A percentile compares a stretch with the other conserved stretches of the same genome.
phyloP scores from a whole-genome alignment of 305 asterid genomes.

The Ajuga reptans region DNA sequence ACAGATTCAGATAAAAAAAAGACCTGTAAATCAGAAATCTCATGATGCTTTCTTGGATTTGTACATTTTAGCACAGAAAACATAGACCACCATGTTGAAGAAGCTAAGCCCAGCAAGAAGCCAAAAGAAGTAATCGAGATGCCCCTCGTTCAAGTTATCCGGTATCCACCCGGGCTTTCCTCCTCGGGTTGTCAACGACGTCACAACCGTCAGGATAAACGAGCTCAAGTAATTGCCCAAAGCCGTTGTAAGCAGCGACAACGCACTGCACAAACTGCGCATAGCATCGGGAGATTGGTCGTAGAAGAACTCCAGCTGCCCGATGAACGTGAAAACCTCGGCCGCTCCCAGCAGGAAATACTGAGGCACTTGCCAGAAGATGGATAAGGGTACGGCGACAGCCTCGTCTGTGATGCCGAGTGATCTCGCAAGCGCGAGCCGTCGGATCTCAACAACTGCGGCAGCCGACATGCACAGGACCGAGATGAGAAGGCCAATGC shows the following conservation, averaged over 20 bases:
- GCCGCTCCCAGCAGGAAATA: constrained; percentile 85
- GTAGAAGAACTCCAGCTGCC: constrained; percentile 79
- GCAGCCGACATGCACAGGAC: constrained; percentile 82
- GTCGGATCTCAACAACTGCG: constrained; percentile 62
- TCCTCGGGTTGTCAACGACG: constrained; percentile 54
- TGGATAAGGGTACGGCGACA: constrained; percentile 59
- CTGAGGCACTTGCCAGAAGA: constrained; percentile 89
- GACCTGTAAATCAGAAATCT: not conserved
- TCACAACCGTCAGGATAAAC: constrained; percentile 66
- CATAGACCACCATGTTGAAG: constrained; percentile 54
- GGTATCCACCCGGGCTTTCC: constrained; percentile 86
- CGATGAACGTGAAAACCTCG: constrained; percentile 72
- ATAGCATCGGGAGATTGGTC: constrained; percentile 91
- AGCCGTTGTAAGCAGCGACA: constrained; percentile 56
- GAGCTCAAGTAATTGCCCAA: constrained; percentile 84
- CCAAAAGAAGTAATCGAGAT: constrained; percentile 81
- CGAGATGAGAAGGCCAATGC: constrained; percentile 72
- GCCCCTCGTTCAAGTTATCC: constrained; percentile 76
- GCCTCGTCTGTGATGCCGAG: constrained; percentile 38
- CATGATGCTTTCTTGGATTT: constrained; percentile 64
- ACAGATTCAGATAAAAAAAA: not conserved
- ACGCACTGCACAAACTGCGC: constrained; percentile 83
- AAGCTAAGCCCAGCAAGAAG: constrained; percentile 76
- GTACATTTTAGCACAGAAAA: constrained; percentile 61
- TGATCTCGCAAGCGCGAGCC: constrained; percentile 46